These are phyloP conservation scores for Dactylellina leptospora DNA, from an alignment of 2,329 filamentous ascomycete genomes.

Conservation along the genomic window DNA sequence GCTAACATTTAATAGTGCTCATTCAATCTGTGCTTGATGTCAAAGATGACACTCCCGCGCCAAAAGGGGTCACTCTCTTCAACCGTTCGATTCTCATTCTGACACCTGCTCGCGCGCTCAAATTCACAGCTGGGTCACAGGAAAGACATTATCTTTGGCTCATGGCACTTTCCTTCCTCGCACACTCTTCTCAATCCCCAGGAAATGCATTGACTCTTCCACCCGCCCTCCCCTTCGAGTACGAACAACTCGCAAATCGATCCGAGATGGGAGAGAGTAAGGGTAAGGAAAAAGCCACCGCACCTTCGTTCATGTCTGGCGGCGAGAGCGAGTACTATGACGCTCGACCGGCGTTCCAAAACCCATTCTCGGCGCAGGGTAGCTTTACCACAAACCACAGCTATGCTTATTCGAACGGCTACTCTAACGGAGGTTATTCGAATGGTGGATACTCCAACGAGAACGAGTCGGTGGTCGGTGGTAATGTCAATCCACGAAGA, in stretches of 20 bases:
- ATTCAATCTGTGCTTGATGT: constrained; percentile 98
- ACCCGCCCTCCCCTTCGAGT: constrained; percentile 63
- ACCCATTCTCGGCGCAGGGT: constrained; percentile 55
- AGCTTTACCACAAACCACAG: constrained; percentile 64
- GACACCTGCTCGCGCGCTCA: constrained; percentile 89
- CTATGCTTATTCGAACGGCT: constrained; percentile 51
- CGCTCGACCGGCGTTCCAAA: constrained; percentile 38
- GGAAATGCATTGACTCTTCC: constrained; percentile 74
- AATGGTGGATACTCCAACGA: constrained; percentile 12
- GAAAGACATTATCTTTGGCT: constrained; percentile 96
- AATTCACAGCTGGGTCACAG: constrained; percentile 84
- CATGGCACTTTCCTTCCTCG: constrained; percentile 91
- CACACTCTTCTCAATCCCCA: constrained; percentile 83
- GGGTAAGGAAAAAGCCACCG: constrained; percentile 59
- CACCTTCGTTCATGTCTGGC: constrained; percentile 48
- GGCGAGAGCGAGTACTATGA: constrained; percentile 48
- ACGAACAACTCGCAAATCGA: constrained; percentile 58
- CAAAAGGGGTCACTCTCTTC: constrained; percentile 74
- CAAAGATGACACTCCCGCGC: constrained; percentile 87
- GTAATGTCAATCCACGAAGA: constrained; percentile 20
- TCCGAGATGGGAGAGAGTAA: constrained; percentile 59
- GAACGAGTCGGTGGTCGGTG: constrained; percentile 6
- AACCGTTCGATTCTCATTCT: constrained; percentile 94
- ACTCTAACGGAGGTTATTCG: constrained; percentile 19
- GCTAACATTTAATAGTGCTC: constrained; percentile 68